A percentile compares a stretch with the other conserved stretches of the same genome.
These are phyloP conservation scores for Xylaria acuta DNA, from an alignment of 495 filamentous ascomycete species.

Conservation along the genomic window DNA sequence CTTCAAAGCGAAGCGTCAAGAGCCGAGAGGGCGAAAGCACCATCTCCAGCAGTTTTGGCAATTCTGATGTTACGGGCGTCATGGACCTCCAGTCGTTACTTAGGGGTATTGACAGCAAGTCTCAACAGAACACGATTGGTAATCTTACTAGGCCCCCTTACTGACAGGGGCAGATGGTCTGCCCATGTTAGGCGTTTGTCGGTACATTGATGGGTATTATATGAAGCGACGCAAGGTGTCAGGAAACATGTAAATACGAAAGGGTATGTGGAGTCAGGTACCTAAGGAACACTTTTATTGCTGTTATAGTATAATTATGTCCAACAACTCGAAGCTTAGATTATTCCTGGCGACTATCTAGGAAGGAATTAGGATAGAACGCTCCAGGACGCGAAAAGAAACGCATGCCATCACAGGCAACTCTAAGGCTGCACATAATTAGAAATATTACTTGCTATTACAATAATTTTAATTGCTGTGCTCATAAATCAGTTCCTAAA, in stretches of 20 bases:
- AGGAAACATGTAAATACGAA: constrained; percentile 13
- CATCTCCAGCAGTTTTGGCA: constrained; percentile 42
- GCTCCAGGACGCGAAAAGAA: background rate
- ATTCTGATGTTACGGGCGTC: constrained; percentile 35
- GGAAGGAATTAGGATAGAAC: background rate
- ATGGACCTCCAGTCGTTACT: constrained; percentile 55
- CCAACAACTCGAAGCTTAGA: background rate
- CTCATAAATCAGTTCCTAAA: background rate
- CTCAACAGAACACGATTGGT: constrained; percentile 47
- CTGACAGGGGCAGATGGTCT: constrained; percentile 28
- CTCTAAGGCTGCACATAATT: background rate
- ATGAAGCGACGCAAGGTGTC: background rate
- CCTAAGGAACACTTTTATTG: background rate
- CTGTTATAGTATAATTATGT: constrained; percentile 16
- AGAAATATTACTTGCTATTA: background rate
- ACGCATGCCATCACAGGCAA: background rate
- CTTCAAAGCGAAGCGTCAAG: constrained; percentile 45
- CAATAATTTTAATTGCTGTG: background rate
- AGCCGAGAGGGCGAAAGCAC: constrained; percentile 48
- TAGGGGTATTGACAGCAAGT: constrained; percentile 54
- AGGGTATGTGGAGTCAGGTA: background rate
- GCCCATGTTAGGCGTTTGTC: background rate
- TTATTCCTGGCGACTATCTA: background rate
- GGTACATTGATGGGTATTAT: background rate
- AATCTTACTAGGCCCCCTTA: constrained; percentile 54